Evolutionary conservation across 371 early-diverging fungal species (phyloP), one percentile per base, ranked within the genome.

Genomic region (Circinella umbellata): DNA sequence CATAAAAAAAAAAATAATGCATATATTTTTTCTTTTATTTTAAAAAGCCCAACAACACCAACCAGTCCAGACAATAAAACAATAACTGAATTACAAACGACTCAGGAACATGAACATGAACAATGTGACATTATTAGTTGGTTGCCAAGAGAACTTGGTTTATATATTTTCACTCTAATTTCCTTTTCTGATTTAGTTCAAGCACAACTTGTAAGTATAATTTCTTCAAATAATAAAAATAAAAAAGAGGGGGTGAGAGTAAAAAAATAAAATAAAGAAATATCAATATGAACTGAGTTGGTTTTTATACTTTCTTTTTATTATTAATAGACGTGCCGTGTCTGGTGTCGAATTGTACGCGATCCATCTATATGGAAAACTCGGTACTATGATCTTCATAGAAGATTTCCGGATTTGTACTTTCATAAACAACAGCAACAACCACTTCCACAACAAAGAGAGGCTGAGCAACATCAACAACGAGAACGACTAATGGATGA

Each of bases 351-450:
- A 35, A 71, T 81, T 61, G 73, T 78, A 4, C 71, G 69, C 49
- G 84, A 83, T 68, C 57, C 69, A n/a, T 73, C 73, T 4, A 67
- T 83, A 8, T 83, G 84, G 84, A 68, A 72, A 65, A 66, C 20
- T 4, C 69, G 75, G 11, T 78, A 76, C 62, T 59, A 64, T 1
- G 64, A 73, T 4, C 51, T 83, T 20, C 71, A 73, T 55, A 55
- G 65, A 61, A 66, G 69, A 48, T 75, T 69, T 72, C 74, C 77
- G 13, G 80, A 80, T 63, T 73, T 83, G 17, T 72, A 77, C 61
- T 74, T 75, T 42, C 82, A 80, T 61, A 69, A 74, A 15, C 60
- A 63, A 57, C 34, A 4, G 11, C 42, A 27, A 17, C 49, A 27
- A 3, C 46, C 17, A 36, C 38, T 18, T 61, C 15, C 5, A 17